phyloP scores from a whole-genome alignment of 1,284 basidiomycete species.

The Cystobasidium slooffiae region DNA sequence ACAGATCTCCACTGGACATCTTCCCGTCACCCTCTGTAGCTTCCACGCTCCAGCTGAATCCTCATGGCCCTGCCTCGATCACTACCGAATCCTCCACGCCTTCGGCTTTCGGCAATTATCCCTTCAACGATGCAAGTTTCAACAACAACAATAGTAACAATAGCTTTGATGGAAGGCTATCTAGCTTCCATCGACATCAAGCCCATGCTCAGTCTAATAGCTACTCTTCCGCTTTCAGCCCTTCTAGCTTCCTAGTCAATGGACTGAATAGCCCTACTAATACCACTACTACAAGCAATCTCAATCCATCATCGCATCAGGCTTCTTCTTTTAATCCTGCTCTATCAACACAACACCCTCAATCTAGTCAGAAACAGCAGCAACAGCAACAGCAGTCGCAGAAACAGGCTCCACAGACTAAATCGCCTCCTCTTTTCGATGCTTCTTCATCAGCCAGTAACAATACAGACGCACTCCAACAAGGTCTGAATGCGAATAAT shows the following conservation, averaged over 20 bases:
- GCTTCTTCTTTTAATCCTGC: not conserved
- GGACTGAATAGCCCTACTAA: slow-evolving; percentile 22
- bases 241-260: slow-evolving; percentile 18
- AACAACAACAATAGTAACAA: slow-evolving; percentile 1
- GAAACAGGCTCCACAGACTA: not conserved
- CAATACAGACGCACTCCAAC: not conserved
- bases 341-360: not conserved
- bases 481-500: slow-evolving; percentile 4
- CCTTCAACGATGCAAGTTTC: not conserved
- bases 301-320: slow-evolving; percentile 4
- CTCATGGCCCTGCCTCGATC: not conserved
- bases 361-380: not conserved
- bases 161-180: slow-evolving; percentile 17
- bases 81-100: not conserved
- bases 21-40: slow-evolving; percentile 8
- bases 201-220: slow-evolving; percentile 31
- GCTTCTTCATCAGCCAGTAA: not conserved
- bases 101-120: slow-evolving; percentile 2
- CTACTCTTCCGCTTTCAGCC: slow-evolving; percentile 31
- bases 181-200: slow-evolving; percentile 20
- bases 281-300: not conserved
- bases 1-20: slow-evolving; percentile 16
- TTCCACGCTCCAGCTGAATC: not conserved
- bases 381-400: not conserved
- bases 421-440: not conserved